Percentiles rank a stretch among this genome's conserved stretches.
phyloP scores from a whole-genome alignment of 345 rosid genomes.

The Brassica nigra region DNA sequence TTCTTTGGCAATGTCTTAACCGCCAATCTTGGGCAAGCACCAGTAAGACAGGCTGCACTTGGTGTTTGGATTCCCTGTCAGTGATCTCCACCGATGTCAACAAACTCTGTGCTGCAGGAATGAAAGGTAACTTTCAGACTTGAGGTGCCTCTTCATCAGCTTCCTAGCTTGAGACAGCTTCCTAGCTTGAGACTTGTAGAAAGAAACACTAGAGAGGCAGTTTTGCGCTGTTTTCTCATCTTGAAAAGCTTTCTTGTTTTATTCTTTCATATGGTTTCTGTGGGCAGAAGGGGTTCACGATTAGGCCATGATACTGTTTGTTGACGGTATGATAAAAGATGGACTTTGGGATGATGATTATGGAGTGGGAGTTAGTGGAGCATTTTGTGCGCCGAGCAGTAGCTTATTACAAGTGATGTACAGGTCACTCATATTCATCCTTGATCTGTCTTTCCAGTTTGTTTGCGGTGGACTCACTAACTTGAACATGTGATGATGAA shows the following conservation, averaged over 20 bases:
- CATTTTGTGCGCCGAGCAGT: constrained; percentile 81
- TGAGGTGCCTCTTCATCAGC: too few species aligned
- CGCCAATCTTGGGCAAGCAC: constrained; percentile 97
- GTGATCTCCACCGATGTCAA: constrained; percentile 85
- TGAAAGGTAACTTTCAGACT: constrained; percentile 86
- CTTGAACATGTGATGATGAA: too few species aligned
- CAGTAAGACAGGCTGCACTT: constrained; percentile 95
- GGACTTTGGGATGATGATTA: constrained; percentile 97
- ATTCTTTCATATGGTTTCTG: not conserved
- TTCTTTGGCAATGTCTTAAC: constrained; percentile 90
- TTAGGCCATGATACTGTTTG: constrained; percentile 75
- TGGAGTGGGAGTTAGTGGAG: constrained; percentile 91
- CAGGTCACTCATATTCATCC: constrained; percentile 55
- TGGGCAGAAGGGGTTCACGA: constrained; percentile 83
- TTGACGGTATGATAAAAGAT: constrained; percentile 93
- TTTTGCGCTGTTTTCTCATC: not conserved
- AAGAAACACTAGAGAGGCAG: not conserved
- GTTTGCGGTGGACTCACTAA: too few species aligned
- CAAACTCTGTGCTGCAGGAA: constrained; percentile 93
- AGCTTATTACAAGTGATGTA: constrained; percentile 68
- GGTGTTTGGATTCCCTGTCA: constrained; percentile 89
- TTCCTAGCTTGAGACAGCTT: too few species aligned
- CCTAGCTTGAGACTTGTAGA: too few species aligned
- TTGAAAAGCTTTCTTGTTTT: not conserved
- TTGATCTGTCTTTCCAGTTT: constrained; percentile 23